A percentile compares a stretch with the other conserved stretches of the same genome.
phyloP scores from a whole-genome alignment of 2,329 filamentous ascomycete species.

The Colletotrichum sansevieriae region DNA sequence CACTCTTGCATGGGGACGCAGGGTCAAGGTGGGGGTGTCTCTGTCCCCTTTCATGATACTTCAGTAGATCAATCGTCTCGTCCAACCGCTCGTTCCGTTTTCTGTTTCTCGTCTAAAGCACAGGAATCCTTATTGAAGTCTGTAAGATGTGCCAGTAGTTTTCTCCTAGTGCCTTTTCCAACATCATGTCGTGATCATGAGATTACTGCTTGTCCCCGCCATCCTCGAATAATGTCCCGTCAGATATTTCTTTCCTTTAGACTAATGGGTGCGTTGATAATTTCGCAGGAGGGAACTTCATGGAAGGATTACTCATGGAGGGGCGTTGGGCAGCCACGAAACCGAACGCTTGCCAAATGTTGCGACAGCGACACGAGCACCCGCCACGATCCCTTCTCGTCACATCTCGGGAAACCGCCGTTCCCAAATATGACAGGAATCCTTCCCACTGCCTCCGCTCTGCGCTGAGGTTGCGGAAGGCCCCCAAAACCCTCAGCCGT shows the following conservation, averaged over 20 bases:
- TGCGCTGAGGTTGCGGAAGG: constrained; percentile 8
- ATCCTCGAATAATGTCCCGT: not conserved
- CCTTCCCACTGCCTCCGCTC: constrained; percentile 13
- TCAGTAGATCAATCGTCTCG: constrained; percentile 10
- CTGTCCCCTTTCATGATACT: constrained; percentile 14
- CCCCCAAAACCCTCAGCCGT: constrained; percentile 26
- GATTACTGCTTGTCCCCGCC: not conserved
- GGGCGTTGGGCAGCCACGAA: constrained; percentile 31
- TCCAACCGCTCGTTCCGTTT: constrained; percentile 12
- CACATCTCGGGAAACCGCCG: constrained; percentile 36
- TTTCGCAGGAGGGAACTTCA: not conserved
- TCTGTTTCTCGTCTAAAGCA: constrained; percentile 1
- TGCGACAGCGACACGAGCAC: not conserved
- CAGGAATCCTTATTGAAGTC: not conserved
- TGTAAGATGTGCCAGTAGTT: not conserved
- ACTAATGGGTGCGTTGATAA: too few species aligned
- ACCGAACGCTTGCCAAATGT: constrained; percentile 6
- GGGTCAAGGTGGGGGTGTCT: constrained; percentile 15
- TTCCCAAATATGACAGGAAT: constrained; percentile 34
- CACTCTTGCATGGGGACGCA: constrained; percentile 8
- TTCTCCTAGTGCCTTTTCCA: not conserved
- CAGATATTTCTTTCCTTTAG: too few species aligned
- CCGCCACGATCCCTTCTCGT: constrained; percentile 20
- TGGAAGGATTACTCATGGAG: not conserved
- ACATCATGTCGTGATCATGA: constrained; percentile 16